phyloP scores from a whole-genome alignment of 192 early-diverging fungal genomes.

The Polychytrium aggregatum region DNA sequence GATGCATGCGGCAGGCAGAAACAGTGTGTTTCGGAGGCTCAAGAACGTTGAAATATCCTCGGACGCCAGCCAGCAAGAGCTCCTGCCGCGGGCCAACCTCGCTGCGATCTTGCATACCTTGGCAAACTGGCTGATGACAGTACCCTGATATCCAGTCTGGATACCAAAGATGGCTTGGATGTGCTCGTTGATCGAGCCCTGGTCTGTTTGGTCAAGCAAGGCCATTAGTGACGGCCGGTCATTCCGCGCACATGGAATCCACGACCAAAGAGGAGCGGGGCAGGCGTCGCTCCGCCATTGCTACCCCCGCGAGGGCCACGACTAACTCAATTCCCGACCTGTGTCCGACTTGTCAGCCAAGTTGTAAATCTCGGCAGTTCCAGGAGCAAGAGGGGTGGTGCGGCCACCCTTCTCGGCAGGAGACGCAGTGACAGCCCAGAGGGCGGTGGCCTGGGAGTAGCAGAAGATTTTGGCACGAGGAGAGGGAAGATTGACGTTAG shows the following conservation, averaged over 20 bases:
- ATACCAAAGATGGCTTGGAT: conserved; percentile 68
- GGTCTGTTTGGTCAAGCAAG: conserved; percentile 57
- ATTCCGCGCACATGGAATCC: too few species aligned
- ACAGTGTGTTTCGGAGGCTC: too few species aligned
- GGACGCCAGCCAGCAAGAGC: too few species aligned
- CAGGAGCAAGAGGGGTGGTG: conserved; percentile 26
- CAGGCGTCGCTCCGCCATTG: too few species aligned
- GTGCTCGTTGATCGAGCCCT: conserved; percentile 62
- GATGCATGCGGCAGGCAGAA: too few species aligned
- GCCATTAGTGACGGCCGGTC: neutral
- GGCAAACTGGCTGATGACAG: conserved; percentile 62
- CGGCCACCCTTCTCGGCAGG: conserved; percentile 33
- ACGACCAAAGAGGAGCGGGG: too few species aligned
- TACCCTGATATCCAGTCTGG: conserved; percentile 73
- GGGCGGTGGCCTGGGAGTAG: conserved; percentile 24
- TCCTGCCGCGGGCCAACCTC: too few species aligned
- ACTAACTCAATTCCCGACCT: conserved; percentile 24
- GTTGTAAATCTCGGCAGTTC: conserved; percentile 58
- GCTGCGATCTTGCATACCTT: conserved; percentile 38
- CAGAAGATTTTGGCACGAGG: too few species aligned
- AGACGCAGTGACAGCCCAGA: conserved; percentile 40
- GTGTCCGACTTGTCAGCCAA: conserved; percentile 79
- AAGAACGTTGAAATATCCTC: too few species aligned
- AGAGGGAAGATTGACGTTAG: too few species aligned
- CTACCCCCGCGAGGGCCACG: too few species aligned